phyloP scores from a whole-genome alignment of 441 rosid species.

The Viola pubescens region DNA sequence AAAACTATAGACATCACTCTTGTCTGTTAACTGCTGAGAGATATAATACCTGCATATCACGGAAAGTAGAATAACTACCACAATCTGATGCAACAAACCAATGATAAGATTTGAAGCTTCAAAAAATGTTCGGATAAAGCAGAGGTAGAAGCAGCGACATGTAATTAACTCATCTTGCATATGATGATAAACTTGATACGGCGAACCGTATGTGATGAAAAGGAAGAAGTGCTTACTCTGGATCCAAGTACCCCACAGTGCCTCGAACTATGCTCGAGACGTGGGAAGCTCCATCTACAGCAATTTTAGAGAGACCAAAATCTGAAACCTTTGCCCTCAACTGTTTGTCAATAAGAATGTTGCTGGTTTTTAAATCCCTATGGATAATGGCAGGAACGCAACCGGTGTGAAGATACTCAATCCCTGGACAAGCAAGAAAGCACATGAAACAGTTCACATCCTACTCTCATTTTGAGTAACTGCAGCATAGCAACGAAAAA shows the following conservation, averaged over 20 bases:
- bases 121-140: not conserved
- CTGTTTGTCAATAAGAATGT: conserved; percentile 82
- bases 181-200: conserved; percentile 7
- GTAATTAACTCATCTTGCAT: not conserved
- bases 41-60: conserved; percentile 66
- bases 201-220: not conserved
- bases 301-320: conserved; percentile 87
- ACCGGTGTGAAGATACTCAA: conserved; percentile 94
- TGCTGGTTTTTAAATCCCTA: conserved; percentile 88
- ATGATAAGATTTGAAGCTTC: not conserved
- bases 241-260: conserved; percentile 94
- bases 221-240: conserved; percentile 57
- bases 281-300: conserved; percentile 85
- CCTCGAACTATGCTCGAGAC: conserved; percentile 98
- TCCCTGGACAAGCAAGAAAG: conserved; percentile 42
- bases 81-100: not conserved
- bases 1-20: conserved; percentile 91
- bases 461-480: conserved; percentile 1
- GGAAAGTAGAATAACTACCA: conserved; percentile 6
- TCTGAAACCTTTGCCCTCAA: conserved; percentile 94
- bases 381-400: conserved; percentile 97
- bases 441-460: not conserved
- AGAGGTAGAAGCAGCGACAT: not conserved
- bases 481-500: conserved; percentile 4
- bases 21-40: conserved; percentile 86